These are phyloP conservation scores for Pyrrhoderma lamaoense DNA, from an alignment of 1,284 basidiomycete genomes.

Conservation along the genomic window DNA sequence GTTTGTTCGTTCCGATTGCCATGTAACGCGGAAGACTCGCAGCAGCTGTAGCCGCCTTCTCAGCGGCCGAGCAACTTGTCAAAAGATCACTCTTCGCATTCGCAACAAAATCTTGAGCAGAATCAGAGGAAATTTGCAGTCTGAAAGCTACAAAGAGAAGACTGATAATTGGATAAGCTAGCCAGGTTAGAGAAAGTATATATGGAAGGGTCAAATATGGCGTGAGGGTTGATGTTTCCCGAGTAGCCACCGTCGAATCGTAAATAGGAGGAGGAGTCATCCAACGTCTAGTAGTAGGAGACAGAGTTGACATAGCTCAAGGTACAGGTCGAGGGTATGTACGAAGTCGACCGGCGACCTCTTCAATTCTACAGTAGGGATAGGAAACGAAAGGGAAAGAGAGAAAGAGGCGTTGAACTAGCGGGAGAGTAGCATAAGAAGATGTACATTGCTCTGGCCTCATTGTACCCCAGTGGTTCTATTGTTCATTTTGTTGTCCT, in stretches of 20 bases:
- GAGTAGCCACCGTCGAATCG: constrained; percentile 37
- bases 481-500: constrained; percentile 4
- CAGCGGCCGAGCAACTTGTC: constrained; percentile 75
- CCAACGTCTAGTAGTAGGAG: constrained; percentile 29
- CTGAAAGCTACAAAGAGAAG: constrained; percentile 83
- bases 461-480: constrained; percentile 8
- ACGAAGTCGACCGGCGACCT: constrained; percentile 43
- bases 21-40: constrained; percentile 84
- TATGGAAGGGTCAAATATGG: constrained; percentile 82
- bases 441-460: constrained; percentile 2
- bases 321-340: constrained; percentile 19
- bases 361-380: constrained; percentile 5
- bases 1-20: constrained; percentile 76
- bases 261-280: constrained; percentile 47
- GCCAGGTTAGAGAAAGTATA: constrained; percentile 78
- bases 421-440: neutral
- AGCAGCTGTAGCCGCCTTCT: constrained; percentile 73
- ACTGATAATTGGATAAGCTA: constrained; percentile 78
- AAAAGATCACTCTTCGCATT: constrained; percentile 69
- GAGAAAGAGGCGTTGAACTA: neutral
- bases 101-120: constrained; percentile 58
- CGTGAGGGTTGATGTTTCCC: constrained; percentile 46
- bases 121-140: constrained; percentile 63
- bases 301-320: constrained; percentile 27
- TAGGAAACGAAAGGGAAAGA: constrained; percentile 7